A percentile compares a stretch with the other conserved stretches of the same genome.
Evolutionary conservation across 2,329 filamentous ascomycete species (phyloP).

Genomic region (Aspergillus intermedius): DNA sequence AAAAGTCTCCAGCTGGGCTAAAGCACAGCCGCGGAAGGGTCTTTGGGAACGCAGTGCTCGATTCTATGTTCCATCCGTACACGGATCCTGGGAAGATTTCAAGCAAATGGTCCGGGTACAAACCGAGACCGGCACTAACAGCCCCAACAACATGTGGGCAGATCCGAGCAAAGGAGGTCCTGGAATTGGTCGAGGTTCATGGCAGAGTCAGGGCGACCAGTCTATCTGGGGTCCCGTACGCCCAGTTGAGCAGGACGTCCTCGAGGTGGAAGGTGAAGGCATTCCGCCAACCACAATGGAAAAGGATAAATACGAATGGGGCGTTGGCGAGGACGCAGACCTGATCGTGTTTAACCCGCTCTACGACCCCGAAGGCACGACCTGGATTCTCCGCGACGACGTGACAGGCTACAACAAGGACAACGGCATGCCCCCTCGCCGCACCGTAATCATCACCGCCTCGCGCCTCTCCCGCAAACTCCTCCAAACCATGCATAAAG

Average conservation of each 20-base stretch:
- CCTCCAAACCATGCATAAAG: conserved; percentile 79
- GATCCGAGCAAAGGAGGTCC: conserved; percentile 17
- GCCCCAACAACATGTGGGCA: conserved; percentile 62
- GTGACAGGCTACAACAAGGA: conserved; percentile 75
- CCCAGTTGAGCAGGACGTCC: conserved; percentile 62
- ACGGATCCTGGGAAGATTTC: conserved; percentile 76
- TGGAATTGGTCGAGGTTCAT: background rate
- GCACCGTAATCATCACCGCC: conserved; percentile 82
- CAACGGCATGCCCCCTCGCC: conserved; percentile 58
- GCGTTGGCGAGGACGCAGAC: conserved; percentile 67
- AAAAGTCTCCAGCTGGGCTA: conserved; percentile 63
- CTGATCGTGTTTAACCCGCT: conserved; percentile 87
- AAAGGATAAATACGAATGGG: conserved; percentile 78
- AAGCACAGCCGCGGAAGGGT: conserved; percentile 67
- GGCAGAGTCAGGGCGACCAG: conserved; percentile 12
- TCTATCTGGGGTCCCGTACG: conserved; percentile 76
- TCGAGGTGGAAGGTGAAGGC: conserved; percentile 66
- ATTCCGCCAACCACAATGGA: conserved; percentile 65
- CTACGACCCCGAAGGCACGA: conserved; percentile 81
- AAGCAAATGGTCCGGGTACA: conserved; percentile 69
- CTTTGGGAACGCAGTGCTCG: conserved; percentile 74
- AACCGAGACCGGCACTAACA: conserved; percentile 61
- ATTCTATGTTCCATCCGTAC: conserved; percentile 70
- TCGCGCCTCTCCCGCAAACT: conserved; percentile 75
- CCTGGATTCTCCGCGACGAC: conserved; percentile 74